Evolutionary conservation across 2,329 filamentous ascomycete genomes (phyloP).

Genomic region (Colletotrichum siamense): DNA sequence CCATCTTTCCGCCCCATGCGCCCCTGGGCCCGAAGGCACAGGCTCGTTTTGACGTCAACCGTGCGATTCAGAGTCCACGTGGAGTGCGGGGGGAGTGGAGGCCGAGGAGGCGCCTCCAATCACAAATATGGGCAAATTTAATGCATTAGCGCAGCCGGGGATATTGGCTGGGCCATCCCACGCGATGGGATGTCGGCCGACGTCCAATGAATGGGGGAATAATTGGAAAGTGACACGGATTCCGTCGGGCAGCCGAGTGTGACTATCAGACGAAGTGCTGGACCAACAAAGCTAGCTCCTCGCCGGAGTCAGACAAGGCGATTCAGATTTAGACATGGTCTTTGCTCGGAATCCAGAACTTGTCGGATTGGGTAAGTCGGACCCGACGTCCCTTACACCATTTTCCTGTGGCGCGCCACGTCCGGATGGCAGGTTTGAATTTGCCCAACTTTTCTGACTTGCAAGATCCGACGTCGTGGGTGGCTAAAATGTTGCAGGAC

Average conservation of each 20-base stretch:
- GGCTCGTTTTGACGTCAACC: conserved; percentile 1
- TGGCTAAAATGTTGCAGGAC: background rate
- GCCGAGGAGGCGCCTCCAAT: background rate
- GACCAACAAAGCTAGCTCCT: background rate
- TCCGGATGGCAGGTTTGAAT: background rate
- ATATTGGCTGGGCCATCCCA: background rate
- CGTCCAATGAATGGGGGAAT: background rate
- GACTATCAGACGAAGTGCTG: background rate
- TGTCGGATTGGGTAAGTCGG: background rate
- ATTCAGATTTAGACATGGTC: background rate
- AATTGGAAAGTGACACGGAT: background rate
- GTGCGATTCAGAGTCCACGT: background rate
- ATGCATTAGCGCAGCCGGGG: background rate
- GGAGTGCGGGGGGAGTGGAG: background rate
- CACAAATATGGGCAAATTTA: background rate
- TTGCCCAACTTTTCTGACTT: background rate
- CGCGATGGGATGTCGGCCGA: background rate
- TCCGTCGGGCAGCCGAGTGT: background rate
- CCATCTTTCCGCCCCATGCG: background rate
- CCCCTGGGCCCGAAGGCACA: background rate
- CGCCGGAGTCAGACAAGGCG: conserved; percentile 3
- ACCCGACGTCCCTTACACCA: background rate
- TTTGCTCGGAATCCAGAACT: background rate
- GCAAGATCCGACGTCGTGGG: background rate
- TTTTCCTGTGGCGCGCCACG: background rate